These are phyloP conservation scores for Orbilia quercus DNA, from an alignment of 2,329 filamentous ascomycete genomes.

Conservation along the genomic window DNA sequence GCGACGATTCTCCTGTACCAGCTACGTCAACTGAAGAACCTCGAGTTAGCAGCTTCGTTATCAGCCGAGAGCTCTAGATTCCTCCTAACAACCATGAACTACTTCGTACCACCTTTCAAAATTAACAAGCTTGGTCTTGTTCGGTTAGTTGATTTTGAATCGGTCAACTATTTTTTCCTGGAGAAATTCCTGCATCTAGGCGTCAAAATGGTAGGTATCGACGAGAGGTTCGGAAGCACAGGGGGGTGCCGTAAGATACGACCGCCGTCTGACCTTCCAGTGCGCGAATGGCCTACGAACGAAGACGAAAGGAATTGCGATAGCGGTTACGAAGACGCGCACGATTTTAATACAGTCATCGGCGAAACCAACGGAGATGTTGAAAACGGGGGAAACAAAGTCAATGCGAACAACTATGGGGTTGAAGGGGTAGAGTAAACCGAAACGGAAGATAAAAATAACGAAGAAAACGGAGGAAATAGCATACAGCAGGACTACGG, in stretches of 20 bases:
- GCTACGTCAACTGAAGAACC: conserved; percentile 1
- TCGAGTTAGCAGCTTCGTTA: conserved; percentile 33
- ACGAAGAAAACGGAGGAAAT: no score
- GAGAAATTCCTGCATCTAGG: conserved; percentile 17
- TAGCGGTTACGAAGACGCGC: not conserved
- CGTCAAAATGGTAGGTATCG: conserved; percentile 17
- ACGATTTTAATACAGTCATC: not conserved
- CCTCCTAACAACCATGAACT: conserved; percentile 24
- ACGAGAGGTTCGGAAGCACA: conserved; percentile 31
- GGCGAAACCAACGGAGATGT: no score
- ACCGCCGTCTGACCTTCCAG: not conserved
- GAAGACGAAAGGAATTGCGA: no score
- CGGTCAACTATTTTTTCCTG: conserved; percentile 23
- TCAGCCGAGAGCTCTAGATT: conserved; percentile 24
- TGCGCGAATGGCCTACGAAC: no score
- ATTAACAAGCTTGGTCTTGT: conserved; percentile 7
- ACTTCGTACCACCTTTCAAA: conserved; percentile 30
- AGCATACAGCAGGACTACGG: no score
- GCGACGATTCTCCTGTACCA: conserved; percentile 41
- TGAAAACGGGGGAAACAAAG: no score
- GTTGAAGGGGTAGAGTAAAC: no score
- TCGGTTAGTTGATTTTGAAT: conserved; percentile 29
- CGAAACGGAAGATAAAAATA: no score
- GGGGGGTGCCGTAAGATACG: conserved; percentile 7
- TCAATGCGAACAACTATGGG: no score